Conservation (phyloP, 176 grass and related monocot species). For the Oryza longistaminata region DNA sequence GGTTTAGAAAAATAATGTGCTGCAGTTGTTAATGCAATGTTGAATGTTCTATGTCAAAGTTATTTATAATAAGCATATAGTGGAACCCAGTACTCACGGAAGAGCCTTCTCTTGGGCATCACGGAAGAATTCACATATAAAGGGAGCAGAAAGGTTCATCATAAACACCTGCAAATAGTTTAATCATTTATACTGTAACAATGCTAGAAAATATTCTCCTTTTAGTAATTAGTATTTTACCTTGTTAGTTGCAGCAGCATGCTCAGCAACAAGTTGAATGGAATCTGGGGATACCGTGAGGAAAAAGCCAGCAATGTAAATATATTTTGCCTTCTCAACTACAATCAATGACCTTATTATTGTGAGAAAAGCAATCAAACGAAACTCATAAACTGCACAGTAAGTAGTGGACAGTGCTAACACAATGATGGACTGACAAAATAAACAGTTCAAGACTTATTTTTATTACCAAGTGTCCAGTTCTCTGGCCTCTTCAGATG, state of each 20-base stretch:
- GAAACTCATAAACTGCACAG: not conserved
- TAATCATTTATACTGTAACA: not conserved
- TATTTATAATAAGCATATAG: constrained; percentile 1
- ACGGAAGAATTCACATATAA: constrained; percentile 92
- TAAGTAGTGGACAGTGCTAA: not conserved
- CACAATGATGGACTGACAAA: not conserved
- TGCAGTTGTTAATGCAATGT: not conserved
- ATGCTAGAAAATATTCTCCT: not conserved
- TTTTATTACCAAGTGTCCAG: constrained; percentile 68
- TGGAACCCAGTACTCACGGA: constrained; percentile 43
- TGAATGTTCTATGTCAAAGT: not conserved
- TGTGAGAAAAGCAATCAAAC: constrained; percentile 7
- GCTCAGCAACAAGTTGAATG: constrained; percentile 89
- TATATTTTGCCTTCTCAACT: constrained; percentile 99
- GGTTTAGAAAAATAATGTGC: not conserved
- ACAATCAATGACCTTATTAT: constrained; percentile 8
- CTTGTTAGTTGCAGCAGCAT: constrained; percentile 86
- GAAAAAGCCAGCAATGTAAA: constrained; percentile 99
- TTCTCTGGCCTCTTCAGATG: constrained; percentile 84
- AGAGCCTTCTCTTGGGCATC: constrained; percentile 87
- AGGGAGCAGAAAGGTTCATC: constrained; percentile 96
- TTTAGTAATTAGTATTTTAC: constrained; percentile 39
- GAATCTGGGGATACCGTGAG: constrained; percentile 95
- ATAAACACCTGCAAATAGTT: constrained; percentile 66
- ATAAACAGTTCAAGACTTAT: not conserved